Base-by-base conservation (phyloP, 2,329 filamentous ascomycete species). In the Alternaria gaisen region DNA sequence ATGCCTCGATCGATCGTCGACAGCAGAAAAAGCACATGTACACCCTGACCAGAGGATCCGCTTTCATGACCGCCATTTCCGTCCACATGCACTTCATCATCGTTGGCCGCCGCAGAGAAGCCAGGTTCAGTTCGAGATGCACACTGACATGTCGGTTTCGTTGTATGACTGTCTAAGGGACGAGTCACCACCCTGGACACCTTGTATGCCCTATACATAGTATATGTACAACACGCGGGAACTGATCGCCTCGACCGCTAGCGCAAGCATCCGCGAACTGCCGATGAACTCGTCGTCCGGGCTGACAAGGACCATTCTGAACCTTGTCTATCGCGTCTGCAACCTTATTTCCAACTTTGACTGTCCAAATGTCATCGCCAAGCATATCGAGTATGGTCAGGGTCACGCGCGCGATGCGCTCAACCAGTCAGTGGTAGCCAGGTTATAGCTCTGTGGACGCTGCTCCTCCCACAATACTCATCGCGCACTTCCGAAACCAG, bases 331-430 rank as follows among this genome's bases (percentile, higher is more conserved):
- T 38, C 34, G 53, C 53, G 46, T 38, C 34, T 56, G 18, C 53
- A 56, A 56, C 53, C 43, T 56, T 56, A 56, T 40, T 53, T 38
- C 18, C 42, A 55, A 46, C 53, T 40, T 30, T 55, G 41, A 46
- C 22, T 47, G 47, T 40, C 38, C 11, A 26, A 20, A 30, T 22
- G 40, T 11, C 32, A 34, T 53, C 22, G 26, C 26, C 51, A 22
- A 36, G 30, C 34, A 20, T 24, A 34, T 24, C 46, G 22, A 12
- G 30, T 36, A 18, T 48, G 26, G 18, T 22, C 30, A 18, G 30
- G 30, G 46, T 22, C 32, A 24, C 14, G 46, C 18, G 46, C 46
- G 11, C 46, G 30, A 48, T 22, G 46, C 46, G 46, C 46, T 34
- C 46, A 12, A 48, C 18, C 22, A 22, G 38, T 22, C 18, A 41